Evolutionary conservation across 1,284 basidiomycete genomes (phyloP).

Genomic region (Blastosporella zonata): DNA sequence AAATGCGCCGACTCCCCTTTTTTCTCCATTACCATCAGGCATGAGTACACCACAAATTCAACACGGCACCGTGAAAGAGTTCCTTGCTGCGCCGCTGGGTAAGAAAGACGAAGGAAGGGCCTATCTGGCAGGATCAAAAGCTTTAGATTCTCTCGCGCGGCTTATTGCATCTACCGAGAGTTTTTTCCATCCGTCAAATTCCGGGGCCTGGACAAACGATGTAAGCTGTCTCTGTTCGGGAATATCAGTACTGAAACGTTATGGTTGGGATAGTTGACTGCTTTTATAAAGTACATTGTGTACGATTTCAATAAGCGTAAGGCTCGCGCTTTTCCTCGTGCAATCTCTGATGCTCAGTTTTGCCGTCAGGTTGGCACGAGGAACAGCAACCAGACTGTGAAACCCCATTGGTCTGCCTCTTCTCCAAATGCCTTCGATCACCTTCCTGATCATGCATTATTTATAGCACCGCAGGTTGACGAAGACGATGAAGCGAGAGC

Average conservation of each 20-base stretch:
- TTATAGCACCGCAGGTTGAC: slow-evolving; percentile 73
- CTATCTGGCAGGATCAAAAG: slow-evolving; percentile 83
- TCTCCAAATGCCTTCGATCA: neutral
- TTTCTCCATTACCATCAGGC: slow-evolving; percentile 63
- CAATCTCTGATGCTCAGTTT: neutral
- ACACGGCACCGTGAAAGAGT: slow-evolving; percentile 49
- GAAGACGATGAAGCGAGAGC: slow-evolving; percentile 76
- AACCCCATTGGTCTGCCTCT: slow-evolving; percentile 59
- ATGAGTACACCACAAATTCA: slow-evolving; percentile 55
- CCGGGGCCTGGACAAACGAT: slow-evolving; percentile 68
- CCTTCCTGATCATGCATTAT: slow-evolving; percentile 9
- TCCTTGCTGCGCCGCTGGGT: slow-evolving; percentile 56
- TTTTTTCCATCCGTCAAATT: slow-evolving; percentile 83
- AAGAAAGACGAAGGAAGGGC: slow-evolving; percentile 44
- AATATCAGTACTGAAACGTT: slow-evolving; percentile 5
- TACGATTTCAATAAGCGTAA: slow-evolving; percentile 85
- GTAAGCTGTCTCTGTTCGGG: slow-evolving; percentile 38
- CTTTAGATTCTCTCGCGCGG: slow-evolving; percentile 81
- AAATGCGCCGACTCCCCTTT: slow-evolving; percentile 54
- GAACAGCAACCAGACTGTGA: slow-evolving; percentile 82
- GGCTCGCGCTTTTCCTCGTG: slow-evolving; percentile 7
- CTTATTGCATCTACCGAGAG: slow-evolving; percentile 88
- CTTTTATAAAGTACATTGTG: slow-evolving; percentile 85
- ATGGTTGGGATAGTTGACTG: slow-evolving; percentile 51
- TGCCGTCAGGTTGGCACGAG: slow-evolving; percentile 66